A percentile compares a stretch with the other conserved stretches of the same genome.
phyloP scores from a whole-genome alignment of 2,329 filamentous ascomycete species.

The Trichoderma sp. region DNA sequence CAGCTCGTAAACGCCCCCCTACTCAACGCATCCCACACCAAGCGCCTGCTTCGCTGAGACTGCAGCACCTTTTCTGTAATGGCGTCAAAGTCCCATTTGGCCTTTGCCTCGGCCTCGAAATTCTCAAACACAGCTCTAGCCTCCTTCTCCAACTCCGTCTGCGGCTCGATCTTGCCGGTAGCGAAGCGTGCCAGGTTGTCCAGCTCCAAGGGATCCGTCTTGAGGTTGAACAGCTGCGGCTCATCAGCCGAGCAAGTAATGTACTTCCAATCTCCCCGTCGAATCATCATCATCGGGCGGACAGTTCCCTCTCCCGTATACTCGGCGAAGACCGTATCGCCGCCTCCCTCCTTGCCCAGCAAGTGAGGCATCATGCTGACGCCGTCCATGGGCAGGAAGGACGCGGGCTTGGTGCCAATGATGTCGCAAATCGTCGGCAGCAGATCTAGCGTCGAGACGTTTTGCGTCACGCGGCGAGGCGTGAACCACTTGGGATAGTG shows the following conservation, averaged over 20 bases:
- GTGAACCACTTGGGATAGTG: conserved; percentile 73
- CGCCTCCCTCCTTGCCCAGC: conserved; percentile 60
- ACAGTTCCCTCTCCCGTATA: conserved; percentile 93
- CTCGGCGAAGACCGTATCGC: conserved; percentile 89
- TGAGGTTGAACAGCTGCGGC: conserved; percentile 79
- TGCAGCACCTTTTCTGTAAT: conserved; percentile 72
- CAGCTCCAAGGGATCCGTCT: conserved; percentile 71
- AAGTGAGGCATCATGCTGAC: conserved; percentile 77
- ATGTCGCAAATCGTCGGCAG: conserved; percentile 85
- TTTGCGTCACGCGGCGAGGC: conserved; percentile 73
- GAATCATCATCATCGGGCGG: conserved; percentile 90
- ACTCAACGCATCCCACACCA: conserved; percentile 78
- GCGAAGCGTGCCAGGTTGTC: conserved; percentile 61
- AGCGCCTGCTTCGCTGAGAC: conserved; percentile 73
- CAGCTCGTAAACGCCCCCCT: conserved; percentile 74
- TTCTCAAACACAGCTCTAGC: conserved; percentile 53
- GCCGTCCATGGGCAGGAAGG: conserved; percentile 80
- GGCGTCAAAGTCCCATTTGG: conserved; percentile 75
- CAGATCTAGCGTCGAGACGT: conserved; percentile 88
- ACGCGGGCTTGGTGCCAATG: conserved; percentile 65
- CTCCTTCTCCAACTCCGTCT: conserved; percentile 45
- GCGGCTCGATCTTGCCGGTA: conserved; percentile 32
- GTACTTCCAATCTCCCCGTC: conserved; percentile 86
- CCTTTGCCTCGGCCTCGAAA: conserved; percentile 70
- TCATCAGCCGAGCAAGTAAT: conserved; percentile 80